Conservation (phyloP, 2,329 filamentous ascomycete species). For the Aspergillus aculeatus region DNA sequence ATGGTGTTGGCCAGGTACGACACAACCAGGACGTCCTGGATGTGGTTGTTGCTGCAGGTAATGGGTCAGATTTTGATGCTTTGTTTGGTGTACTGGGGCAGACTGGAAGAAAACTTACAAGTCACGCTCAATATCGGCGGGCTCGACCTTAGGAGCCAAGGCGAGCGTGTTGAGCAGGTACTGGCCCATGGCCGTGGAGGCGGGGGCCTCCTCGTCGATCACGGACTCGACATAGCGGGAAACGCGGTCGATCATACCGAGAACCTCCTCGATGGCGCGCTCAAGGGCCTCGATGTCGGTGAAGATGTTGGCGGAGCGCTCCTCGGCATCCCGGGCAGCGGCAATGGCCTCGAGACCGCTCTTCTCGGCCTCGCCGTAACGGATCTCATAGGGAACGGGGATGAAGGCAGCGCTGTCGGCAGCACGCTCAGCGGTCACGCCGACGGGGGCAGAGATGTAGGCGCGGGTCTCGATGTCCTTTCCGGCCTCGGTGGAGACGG, state of each 20-base stretch:
- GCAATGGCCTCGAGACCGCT: constrained; percentile 80
- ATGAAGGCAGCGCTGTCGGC: constrained; percentile 97
- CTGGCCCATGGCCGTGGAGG: constrained; percentile 88
- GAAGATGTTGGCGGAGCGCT: constrained; percentile 69
- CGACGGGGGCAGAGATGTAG: constrained; percentile 94
- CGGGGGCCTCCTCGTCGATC: constrained; percentile 80
- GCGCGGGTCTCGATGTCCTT: constrained; percentile 85
- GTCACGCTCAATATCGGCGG: constrained; percentile 86
- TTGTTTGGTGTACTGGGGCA: constrained; percentile 9
- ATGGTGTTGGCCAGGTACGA: constrained; percentile 98
- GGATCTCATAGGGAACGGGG: constrained; percentile 91
- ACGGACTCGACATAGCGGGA: constrained; percentile 90
- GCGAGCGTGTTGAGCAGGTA: constrained; percentile 92
- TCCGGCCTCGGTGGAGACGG: constrained; percentile 84
- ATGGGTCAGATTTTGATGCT: constrained; percentile 28
- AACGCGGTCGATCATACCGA: constrained; percentile 86
- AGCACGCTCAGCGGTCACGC: constrained; percentile 89
- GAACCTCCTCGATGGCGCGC: constrained; percentile 79
- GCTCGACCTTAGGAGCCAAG: constrained; percentile 90
- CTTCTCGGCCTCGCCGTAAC: constrained; percentile 78
- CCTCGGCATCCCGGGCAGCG: constrained; percentile 74
- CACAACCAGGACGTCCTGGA: constrained; percentile 97
- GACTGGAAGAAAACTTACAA: constrained; percentile 58
- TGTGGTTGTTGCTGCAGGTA: constrained; percentile 80
- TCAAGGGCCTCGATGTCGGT: constrained; percentile 90